Conservation (phyloP, 352 stramenopile genomes). For the Phytophthora pini region DNA sequence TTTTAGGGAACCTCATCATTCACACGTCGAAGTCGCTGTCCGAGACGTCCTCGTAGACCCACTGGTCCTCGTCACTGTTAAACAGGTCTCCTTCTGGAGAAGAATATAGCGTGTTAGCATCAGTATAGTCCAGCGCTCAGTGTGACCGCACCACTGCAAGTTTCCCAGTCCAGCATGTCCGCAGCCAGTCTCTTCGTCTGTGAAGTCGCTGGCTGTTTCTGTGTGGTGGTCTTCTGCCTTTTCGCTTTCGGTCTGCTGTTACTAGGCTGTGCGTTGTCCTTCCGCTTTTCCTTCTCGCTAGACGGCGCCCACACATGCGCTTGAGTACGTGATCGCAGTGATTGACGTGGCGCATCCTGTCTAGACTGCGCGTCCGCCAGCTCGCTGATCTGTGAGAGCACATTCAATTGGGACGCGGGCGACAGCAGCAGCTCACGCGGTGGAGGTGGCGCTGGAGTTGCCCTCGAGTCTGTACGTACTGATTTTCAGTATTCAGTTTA, state of each 20-base stretch:
- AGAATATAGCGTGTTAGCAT: constrained; percentile 7
- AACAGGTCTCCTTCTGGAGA: constrained; percentile 45
- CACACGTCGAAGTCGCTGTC: constrained; percentile 69
- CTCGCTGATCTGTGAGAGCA: constrained; percentile 81
- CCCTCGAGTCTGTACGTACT: no score
- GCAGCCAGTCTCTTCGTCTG: constrained; percentile 38
- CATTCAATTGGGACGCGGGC: constrained; percentile 71
- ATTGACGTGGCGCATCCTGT: constrained; percentile 1
- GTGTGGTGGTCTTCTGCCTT: constrained; percentile 20
- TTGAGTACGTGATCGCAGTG: constrained; percentile 3
- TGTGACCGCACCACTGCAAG: constrained; percentile 58
- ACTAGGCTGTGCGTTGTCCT: background rate
- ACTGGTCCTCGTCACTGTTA: constrained; percentile 37
- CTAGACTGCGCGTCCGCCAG: constrained; percentile 49
- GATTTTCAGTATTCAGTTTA: background rate
- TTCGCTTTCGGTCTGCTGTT: constrained; percentile 6
- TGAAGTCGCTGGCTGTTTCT: constrained; percentile 11
- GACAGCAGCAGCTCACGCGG: constrained; percentile 53
- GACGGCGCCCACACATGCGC: constrained; percentile 36
- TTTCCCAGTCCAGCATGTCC: constrained; percentile 72
- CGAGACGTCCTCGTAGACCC: constrained; percentile 67
- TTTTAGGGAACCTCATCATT: background rate
- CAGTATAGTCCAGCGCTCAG: background rate
- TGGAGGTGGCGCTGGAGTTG: no score
- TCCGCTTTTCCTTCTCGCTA: constrained; percentile 1